Evolutionary conservation across 805 yeast species (phyloP).

Genomic region (Starmerella tilneyi): DNA sequence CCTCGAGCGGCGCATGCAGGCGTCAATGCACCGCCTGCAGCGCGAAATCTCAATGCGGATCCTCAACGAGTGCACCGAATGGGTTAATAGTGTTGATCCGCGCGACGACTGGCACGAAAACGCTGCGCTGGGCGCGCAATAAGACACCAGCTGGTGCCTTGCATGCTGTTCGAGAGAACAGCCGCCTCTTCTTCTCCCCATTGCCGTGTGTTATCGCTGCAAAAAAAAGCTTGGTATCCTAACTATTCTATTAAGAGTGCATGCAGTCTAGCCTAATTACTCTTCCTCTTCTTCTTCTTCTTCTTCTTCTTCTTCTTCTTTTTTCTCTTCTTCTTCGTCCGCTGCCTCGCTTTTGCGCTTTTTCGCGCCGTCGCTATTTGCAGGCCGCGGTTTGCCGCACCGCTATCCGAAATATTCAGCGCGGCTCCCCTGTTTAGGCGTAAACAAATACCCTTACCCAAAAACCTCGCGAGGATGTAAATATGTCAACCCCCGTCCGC

Average conservation of each 20-base stretch:
- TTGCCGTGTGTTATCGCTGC: no score
- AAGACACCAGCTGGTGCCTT: background rate
- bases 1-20: slow-evolving; percentile 47
- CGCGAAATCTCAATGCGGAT: slow-evolving; percentile 46
- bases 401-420: background rate
- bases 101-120: slow-evolving; percentile 1
- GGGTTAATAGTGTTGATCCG: slow-evolving; percentile 20
- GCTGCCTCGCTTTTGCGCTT: no score
- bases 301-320: no score
- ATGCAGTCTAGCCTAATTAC: no score
- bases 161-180: background rate
- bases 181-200: no score
- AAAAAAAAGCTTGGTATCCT: no score
- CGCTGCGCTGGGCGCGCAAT: background rate
- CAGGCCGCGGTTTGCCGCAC: background rate
- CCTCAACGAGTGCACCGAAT: slow-evolving; percentile 51
- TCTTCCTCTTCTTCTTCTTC: no score
- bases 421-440: slow-evolving; percentile 4
- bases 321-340: no score
- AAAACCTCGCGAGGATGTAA: background rate
- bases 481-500: background rate
- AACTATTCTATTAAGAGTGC: no score
- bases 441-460: slow-evolving; percentile 3
- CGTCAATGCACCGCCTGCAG: slow-evolving; percentile 52
- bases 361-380: no score